Evolutionary conservation across 768 basidiomycete genomes (phyloP).

Genomic region (Gymnopilus dilepis): DNA sequence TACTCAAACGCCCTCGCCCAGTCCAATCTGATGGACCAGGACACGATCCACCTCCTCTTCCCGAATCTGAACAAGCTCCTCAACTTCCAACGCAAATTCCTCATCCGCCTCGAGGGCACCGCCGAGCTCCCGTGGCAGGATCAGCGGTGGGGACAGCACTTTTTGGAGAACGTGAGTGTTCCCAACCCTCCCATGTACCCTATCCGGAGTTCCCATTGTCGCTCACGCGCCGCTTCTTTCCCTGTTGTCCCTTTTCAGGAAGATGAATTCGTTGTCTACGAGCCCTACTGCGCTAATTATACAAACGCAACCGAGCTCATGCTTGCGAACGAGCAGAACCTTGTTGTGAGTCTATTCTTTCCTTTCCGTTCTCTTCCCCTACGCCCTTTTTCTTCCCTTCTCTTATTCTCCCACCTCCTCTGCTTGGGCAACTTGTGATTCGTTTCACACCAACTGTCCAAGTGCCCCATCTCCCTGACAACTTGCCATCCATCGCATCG

Average conservation of each 20-base stretch:
- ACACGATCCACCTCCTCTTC: constrained; percentile 95
- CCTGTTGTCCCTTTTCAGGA: constrained; percentile 71
- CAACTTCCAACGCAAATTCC: constrained; percentile 95
- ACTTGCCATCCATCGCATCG: constrained; percentile 39
- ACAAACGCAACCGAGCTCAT: constrained; percentile 85
- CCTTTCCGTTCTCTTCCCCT: constrained; percentile 16
- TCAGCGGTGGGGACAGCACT: constrained; percentile 87
- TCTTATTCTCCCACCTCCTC: constrained; percentile 19
- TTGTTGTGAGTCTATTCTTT: constrained; percentile 65
- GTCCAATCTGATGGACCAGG: constrained; percentile 87
- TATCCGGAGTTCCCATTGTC: constrained; percentile 49
- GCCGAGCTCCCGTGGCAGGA: constrained; percentile 83
- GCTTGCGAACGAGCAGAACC: constrained; percentile 83
- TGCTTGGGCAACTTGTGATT: constrained; percentile 17
- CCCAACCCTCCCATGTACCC: constrained; percentile 38
- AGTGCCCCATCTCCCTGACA: constrained; percentile 37
- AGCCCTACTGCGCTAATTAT: constrained; percentile 97
- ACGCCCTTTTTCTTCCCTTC: constrained; percentile 20
- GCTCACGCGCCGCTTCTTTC: constrained; percentile 37
- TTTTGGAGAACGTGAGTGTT: constrained; percentile 78
- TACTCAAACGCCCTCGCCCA: constrained; percentile 86
- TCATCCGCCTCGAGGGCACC: constrained; percentile 87
- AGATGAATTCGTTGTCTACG: constrained; percentile 94
- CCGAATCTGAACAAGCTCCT: constrained; percentile 93
- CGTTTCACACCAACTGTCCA: constrained; percentile 31